A percentile compares a stretch with the other conserved stretches of the same genome.
These are phyloP conservation scores for Juglanconis oblonga DNA, from an alignment of 2,329 filamentous ascomycete species.

Conservation along the genomic window DNA sequence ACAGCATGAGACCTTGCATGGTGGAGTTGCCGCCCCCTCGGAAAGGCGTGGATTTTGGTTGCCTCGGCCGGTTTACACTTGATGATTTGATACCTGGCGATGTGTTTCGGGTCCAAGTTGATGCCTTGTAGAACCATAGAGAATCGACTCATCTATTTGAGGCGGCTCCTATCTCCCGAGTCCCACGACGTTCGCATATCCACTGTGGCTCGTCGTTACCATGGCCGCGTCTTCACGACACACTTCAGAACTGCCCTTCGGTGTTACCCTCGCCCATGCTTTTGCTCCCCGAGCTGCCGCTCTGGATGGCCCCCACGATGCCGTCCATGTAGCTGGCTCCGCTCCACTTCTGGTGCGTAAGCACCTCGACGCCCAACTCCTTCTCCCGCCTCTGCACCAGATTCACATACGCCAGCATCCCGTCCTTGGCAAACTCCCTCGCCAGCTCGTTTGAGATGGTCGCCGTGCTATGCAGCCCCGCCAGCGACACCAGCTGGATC, in stretches of 20 bases:
- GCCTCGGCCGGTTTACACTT: no score
- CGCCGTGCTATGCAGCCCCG: slow-evolving; percentile 64
- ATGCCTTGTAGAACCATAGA: neutral
- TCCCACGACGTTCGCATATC: no score
- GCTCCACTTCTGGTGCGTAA: slow-evolving; percentile 90
- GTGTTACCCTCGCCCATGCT: slow-evolving; percentile 97
- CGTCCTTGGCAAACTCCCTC: slow-evolving; percentile 78
- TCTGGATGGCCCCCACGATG: slow-evolving; percentile 85
- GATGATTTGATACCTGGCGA: neutral
- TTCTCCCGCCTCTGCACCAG: slow-evolving; percentile 87
- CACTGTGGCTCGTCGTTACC: no score
- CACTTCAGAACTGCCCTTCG: slow-evolving; percentile 60
- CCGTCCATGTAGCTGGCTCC: slow-evolving; percentile 75
- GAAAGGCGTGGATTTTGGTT: neutral
- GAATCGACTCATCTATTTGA: neutral
- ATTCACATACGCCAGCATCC: slow-evolving; percentile 98
- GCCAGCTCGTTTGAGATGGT: slow-evolving; percentile 71
- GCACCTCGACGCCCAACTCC: slow-evolving; percentile 84
- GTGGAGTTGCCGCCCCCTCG: no score
- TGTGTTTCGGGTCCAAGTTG: neutral
- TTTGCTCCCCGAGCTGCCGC: slow-evolving; percentile 82
- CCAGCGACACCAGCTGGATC: slow-evolving; percentile 64
- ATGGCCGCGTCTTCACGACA: neutral
- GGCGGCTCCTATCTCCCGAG: neutral
- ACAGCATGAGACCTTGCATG: neutral